phyloP scores from a whole-genome alignment of 1,139 yeast genomes.

The Magnusiomyces magnusii region DNA sequence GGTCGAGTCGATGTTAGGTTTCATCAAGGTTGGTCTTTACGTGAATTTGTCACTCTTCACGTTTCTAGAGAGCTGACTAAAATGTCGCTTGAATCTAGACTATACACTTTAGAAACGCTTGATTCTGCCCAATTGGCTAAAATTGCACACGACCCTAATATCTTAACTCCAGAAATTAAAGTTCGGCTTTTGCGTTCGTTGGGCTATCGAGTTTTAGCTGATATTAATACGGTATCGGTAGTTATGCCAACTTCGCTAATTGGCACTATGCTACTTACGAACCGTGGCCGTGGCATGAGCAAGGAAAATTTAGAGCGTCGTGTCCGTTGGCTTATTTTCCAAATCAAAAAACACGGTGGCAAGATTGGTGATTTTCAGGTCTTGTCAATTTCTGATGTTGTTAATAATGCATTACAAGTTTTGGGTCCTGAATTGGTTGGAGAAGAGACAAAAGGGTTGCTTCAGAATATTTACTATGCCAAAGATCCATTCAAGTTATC shows the following conservation, averaged over 20 bases:
- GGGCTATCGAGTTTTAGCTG: conserved; percentile 37
- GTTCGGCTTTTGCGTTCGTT: conserved; percentile 32
- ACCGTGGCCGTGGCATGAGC: conserved; percentile 36
- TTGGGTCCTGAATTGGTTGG: conserved; percentile 36
- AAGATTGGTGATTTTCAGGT: conserved; percentile 33
- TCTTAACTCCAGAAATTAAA: conserved; percentile 20
- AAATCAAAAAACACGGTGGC: conserved; percentile 35
- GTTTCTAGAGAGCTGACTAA: conserved; percentile 23
- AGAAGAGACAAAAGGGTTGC: conserved; percentile 30
- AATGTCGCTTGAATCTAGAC: neutral
- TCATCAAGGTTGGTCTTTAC: conserved; percentile 38
- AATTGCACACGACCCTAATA: conserved; percentile 13
- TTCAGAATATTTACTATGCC: conserved; percentile 36
- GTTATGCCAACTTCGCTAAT: conserved; percentile 41
- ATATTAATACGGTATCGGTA: conserved; percentile 37
- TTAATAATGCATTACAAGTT: conserved; percentile 35
- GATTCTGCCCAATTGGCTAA: conserved; percentile 7
- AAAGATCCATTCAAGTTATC: conserved; percentile 38
- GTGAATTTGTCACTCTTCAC: conserved; percentile 31
- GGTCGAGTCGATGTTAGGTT: conserved; percentile 40
- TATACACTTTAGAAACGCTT: conserved; percentile 8
- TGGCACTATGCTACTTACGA: conserved; percentile 37
- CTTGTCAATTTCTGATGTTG: conserved; percentile 29
- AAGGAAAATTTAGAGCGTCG: conserved; percentile 31
- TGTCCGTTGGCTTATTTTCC: conserved; percentile 34